Evolutionary conservation across 2,329 filamentous ascomycete species (phyloP).

Genomic region (Uncinocarpus reesii): DNA sequence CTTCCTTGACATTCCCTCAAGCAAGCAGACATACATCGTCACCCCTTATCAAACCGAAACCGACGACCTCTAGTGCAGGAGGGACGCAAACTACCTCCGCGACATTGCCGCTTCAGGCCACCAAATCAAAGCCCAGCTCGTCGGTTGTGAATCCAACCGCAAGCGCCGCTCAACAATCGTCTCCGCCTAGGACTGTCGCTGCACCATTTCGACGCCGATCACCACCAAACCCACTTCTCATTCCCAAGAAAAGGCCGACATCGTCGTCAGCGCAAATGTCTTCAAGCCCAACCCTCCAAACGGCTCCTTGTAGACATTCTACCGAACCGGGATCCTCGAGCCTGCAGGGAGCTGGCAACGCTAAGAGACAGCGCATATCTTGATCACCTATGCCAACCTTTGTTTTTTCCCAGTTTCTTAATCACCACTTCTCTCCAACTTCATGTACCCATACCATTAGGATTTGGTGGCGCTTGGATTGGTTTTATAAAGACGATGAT

Average conservation of each 20-base stretch:
- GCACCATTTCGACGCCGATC: conserved; percentile 1
- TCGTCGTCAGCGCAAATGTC: neutral
- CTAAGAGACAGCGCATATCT: neutral
- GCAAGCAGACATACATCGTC: neutral
- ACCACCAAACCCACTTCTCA: conserved; percentile 8
- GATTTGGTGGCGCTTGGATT: neutral
- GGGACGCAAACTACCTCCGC: neutral
- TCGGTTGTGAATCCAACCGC: neutral
- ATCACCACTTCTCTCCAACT: neutral
- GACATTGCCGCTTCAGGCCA: neutral
- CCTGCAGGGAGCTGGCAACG: neutral
- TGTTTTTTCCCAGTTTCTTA: neutral
- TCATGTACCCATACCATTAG: neutral
- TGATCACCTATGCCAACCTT: neutral
- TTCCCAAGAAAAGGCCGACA: conserved; percentile 1
- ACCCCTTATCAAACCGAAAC: neutral
- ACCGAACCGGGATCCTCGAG: neutral
- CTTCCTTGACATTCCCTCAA: neutral
- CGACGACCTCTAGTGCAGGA: neutral
- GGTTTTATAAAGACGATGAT: neutral
- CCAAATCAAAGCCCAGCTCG: neutral
- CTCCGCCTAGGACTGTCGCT: neutral
- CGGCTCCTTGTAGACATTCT: neutral
- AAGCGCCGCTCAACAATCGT: neutral
- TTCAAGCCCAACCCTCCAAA: neutral